A percentile compares a stretch with the other conserved stretches of the same genome.
Conservation (phyloP, 768 basidiomycete species). For the Pleurotus giganteus region DNA sequence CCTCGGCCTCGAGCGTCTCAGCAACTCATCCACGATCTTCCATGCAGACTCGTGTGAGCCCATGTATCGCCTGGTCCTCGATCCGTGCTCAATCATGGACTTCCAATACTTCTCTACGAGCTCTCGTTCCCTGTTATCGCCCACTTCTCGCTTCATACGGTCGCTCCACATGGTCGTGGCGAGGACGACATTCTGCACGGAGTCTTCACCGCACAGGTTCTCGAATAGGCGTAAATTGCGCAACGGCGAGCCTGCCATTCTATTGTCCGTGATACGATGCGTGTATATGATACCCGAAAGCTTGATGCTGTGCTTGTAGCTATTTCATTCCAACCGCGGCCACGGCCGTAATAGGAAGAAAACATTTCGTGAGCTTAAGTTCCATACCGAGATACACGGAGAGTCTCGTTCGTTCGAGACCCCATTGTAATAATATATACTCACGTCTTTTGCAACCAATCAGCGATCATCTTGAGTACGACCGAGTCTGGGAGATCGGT, state of each 20-base stretch:
- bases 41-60: conserved; percentile 34
- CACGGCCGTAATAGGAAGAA: no score
- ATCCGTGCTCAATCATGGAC: conserved; percentile 7
- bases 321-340: not conserved
- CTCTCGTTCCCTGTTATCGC: conserved; percentile 2
- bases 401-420: no score
- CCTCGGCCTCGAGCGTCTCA: conserved; percentile 17
- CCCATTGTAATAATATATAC: no score
- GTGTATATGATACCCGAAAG: conserved; percentile 36
- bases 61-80: conserved; percentile 29
- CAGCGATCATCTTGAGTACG: conserved; percentile 11
- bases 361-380: no score
- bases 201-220: conserved; percentile 27
- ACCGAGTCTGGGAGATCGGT: conserved; percentile 9
- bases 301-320: conserved; percentile 9
- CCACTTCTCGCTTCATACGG: conserved; percentile 18
- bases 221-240: conserved; percentile 11
- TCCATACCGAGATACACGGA: no score
- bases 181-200: conserved; percentile 40
- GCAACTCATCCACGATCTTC: conserved; percentile 29
- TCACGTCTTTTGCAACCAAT: conserved; percentile 13
- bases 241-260: conserved; percentile 14
- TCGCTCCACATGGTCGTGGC: conserved; percentile 44
- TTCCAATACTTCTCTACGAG: conserved; percentile 8
- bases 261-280: conserved; percentile 35